A percentile compares a stretch with the other conserved stretches of the same genome.
Conservation (phyloP, 2,329 filamentous ascomycete species). For the Aspergillus udagawae region DNA sequence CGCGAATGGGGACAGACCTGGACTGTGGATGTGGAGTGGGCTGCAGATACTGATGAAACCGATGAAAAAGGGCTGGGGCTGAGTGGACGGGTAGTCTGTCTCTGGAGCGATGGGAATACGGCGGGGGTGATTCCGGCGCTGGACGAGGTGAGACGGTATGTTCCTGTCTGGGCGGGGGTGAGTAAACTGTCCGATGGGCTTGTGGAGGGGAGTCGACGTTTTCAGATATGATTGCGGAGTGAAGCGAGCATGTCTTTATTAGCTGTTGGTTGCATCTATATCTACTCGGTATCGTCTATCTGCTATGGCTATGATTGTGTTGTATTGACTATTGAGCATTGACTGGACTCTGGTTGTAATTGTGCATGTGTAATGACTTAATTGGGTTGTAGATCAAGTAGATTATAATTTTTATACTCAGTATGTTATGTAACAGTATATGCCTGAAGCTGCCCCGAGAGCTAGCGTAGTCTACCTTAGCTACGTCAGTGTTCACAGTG, state of each 20-base stretch:
- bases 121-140: constrained; percentile 72
- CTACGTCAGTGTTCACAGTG: background rate
- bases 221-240: constrained; percentile 45
- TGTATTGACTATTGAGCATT: too few species aligned
- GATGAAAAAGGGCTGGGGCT: constrained; percentile 45
- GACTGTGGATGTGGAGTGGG: constrained; percentile 69
- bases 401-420: too few species aligned
- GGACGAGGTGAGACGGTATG: constrained; percentile 71
- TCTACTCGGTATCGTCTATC: background rate
- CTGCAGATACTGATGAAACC: constrained; percentile 17
- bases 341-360: too few species aligned
- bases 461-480: background rate
- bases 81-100: constrained; percentile 67
- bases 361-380: too few species aligned
- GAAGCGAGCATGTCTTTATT: too few species aligned
- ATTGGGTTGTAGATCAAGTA: too few species aligned
- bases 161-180: constrained; percentile 74
- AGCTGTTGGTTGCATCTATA: too few species aligned
- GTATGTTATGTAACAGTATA: background rate
- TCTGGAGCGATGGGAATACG: constrained; percentile 83
- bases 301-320: background rate
- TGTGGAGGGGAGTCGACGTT: constrained; percentile 73
- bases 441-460: too few species aligned
- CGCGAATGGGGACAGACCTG: constrained; percentile 73
- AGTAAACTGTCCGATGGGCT: constrained; percentile 73